These are phyloP conservation scores for Dactylellina drechsleri DNA, from an alignment of 2,329 filamentous ascomycete genomes.

Conservation along the genomic window DNA sequence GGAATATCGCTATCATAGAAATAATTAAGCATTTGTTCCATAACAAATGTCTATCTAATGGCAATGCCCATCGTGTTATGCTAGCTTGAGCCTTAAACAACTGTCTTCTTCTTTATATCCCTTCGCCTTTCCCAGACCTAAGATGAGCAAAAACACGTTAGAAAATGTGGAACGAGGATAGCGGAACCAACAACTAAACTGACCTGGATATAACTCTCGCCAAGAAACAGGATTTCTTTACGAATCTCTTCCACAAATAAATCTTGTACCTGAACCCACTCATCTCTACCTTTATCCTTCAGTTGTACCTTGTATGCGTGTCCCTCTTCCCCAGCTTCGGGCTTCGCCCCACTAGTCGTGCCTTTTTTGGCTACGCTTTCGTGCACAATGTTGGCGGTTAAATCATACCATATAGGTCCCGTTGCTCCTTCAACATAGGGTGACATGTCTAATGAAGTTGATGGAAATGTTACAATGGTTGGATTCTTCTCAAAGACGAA, in stretches of 20 bases:
- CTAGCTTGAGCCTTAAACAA: constrained; percentile 1
- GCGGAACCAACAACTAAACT: constrained; percentile 64
- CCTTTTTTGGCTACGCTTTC: constrained; percentile 74
- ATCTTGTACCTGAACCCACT: constrained; percentile 95
- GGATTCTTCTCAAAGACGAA: constrained; percentile 96
- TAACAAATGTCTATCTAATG: no score
- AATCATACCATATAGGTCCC: constrained; percentile 88
- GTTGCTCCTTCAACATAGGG: constrained; percentile 91
- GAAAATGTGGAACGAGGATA: not conserved
- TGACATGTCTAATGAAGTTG: constrained; percentile 82
- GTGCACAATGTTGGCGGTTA: constrained; percentile 93
- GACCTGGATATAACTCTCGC: constrained; percentile 94
- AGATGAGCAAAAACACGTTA: constrained; percentile 6
- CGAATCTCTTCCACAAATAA: constrained; percentile 89
- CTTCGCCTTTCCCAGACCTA: constrained; percentile 53
- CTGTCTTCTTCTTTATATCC: constrained; percentile 44
- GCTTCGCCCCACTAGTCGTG: constrained; percentile 63
- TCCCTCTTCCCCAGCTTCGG: constrained; percentile 84
- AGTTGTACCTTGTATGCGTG: constrained; percentile 97
- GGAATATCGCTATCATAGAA: not conserved
- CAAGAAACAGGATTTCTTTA: constrained; percentile 87
- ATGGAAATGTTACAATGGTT: constrained; percentile 96
- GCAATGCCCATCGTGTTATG: no score
- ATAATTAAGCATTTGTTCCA: no score
- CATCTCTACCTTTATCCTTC: constrained; percentile 78